phyloP scores from a whole-genome alignment of 495 filamentous ascomycete genomes.

The Rhypophila decipiens region DNA sequence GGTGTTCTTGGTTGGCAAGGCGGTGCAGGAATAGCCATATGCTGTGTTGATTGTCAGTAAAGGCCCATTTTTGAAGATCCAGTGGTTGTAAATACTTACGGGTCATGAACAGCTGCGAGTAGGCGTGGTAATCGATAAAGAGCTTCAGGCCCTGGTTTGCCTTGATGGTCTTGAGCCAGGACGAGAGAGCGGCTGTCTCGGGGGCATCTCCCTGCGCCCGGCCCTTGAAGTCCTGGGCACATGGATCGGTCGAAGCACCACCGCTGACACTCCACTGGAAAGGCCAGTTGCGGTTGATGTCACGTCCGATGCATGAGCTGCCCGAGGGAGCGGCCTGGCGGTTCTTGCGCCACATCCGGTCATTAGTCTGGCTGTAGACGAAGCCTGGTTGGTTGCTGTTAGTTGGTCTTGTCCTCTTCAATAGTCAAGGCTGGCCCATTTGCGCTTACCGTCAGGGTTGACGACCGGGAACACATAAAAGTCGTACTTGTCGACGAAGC shows the following conservation, averaged over 20 bases:
- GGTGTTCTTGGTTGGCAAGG: conserved; percentile 36
- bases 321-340: conserved; percentile 39
- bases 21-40: conserved; percentile 33
- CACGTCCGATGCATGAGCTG: conserved; percentile 46
- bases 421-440: no score
- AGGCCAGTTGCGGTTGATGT: conserved; percentile 63
- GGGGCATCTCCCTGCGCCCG: conserved; percentile 35
- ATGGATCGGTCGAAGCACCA: conserved; percentile 45
- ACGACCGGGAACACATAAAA: conserved; percentile 58
- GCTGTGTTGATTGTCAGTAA: conserved; percentile 13
- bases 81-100: conserved; percentile 9
- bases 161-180: conserved; percentile 33
- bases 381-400: conserved; percentile 57
- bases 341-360: conserved; percentile 63
- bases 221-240: conserved; percentile 49
- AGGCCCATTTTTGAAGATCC: not conserved
- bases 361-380: conserved; percentile 48
- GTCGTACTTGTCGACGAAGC: conserved; percentile 53
- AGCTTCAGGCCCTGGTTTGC: conserved; percentile 44
- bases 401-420: no score
- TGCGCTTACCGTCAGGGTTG: conserved; percentile 52
- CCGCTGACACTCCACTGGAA: conserved; percentile 43
- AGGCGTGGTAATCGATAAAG: conserved; percentile 57
- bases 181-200: conserved; percentile 43
- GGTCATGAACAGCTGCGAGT: conserved; percentile 41